Percentiles rank a stretch among this genome's conserved stretches.
Conservation (phyloP, 345 rosid species). For the Arabis hirsuta region DNA sequence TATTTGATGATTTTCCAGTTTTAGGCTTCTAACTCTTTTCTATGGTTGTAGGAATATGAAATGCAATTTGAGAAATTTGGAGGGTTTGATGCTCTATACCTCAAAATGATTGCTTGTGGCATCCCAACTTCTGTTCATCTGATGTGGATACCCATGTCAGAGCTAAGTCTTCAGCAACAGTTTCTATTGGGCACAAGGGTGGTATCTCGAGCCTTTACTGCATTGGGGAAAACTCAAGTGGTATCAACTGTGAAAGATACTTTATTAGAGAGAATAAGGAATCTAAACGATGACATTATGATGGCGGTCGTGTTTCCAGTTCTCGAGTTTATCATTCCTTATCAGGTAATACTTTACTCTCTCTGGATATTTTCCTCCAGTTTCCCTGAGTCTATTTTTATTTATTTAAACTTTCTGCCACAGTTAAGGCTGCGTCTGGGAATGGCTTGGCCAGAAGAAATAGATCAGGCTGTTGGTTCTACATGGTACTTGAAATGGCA, state of each 20-base stretch:
- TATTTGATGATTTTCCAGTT: slow-evolving; percentile 10
- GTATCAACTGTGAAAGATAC: slow-evolving; percentile 56
- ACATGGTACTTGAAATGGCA: slow-evolving; percentile 93
- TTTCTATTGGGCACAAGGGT: slow-evolving; percentile 65
- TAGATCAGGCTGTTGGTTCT: slow-evolving; percentile 70
- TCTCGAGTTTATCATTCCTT: slow-evolving; percentile 70
- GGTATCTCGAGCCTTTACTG: slow-evolving; percentile 55
- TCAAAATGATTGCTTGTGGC: slow-evolving; percentile 88
- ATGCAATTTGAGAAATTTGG: slow-evolving; percentile 83
- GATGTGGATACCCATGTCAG: slow-evolving; percentile 96
- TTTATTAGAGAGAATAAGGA: slow-evolving; percentile 53
- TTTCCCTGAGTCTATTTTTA: slow-evolving; percentile 1
- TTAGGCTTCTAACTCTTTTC: slow-evolving; percentile 36
- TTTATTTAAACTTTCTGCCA: slow-evolving; percentile 5
- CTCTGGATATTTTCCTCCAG: slow-evolving; percentile 2
- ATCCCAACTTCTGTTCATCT: slow-evolving; percentile 81
- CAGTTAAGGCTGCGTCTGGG: slow-evolving; percentile 80
- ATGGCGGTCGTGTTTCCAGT: slow-evolving; percentile 66
- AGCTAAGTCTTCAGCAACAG: slow-evolving; percentile 76
- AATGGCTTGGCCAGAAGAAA: slow-evolving; percentile 93
- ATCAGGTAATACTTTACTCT: slow-evolving; percentile 58
- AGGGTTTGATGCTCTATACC: slow-evolving; percentile 89
- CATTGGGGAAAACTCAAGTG: slow-evolving; percentile 57
- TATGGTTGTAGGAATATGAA: slow-evolving; percentile 75
- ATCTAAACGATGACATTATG: slow-evolving; percentile 77